Conservation (phyloP, 2,329 filamentous ascomycete species). For the Pseudogymnoascus sp. region DNA sequence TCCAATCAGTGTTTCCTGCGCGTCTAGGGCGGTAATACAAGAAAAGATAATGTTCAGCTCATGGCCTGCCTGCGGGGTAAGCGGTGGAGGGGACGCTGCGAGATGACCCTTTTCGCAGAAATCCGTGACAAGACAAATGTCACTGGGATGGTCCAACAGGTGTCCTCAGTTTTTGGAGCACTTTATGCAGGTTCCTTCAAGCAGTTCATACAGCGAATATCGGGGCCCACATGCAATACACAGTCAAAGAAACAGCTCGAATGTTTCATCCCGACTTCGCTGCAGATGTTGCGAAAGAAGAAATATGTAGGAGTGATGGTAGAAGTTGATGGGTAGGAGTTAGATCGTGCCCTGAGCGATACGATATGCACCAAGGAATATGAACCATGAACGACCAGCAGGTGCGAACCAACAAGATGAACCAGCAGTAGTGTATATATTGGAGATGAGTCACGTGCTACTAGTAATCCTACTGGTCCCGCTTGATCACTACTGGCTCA, state of each 20-base stretch:
- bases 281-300: not conserved
- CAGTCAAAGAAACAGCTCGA: not conserved
- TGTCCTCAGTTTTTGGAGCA: not conserved
- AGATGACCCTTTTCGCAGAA: not conserved
- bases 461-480: too few relatives aligned
- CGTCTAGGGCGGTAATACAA: conserved; percentile 7
- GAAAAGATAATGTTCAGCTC: not conserved
- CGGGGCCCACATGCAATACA: conserved; percentile 1
- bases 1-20: conserved; percentile 5
- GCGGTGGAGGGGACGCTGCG: not conserved
- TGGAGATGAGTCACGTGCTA: not conserved
- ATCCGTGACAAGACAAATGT: conserved; percentile 2
- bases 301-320: not conserved
- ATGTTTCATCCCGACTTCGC: conserved; percentile 3
- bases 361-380: not conserved
- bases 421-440: not conserved
- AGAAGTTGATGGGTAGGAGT: not conserved
- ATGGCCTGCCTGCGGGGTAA: conserved; percentile 4
- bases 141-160: conserved; percentile 1
- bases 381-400: not conserved
- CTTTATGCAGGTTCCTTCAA: conserved; percentile 6
- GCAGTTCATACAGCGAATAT: conserved; percentile 5
- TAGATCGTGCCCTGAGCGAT: not conserved
- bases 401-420: not conserved
- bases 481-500: too few relatives aligned